A percentile compares a stretch with the other conserved stretches of the same genome.
phyloP scores from a whole-genome alignment of 2,329 filamentous ascomycete species.

The Aspergillus alliaceus region DNA sequence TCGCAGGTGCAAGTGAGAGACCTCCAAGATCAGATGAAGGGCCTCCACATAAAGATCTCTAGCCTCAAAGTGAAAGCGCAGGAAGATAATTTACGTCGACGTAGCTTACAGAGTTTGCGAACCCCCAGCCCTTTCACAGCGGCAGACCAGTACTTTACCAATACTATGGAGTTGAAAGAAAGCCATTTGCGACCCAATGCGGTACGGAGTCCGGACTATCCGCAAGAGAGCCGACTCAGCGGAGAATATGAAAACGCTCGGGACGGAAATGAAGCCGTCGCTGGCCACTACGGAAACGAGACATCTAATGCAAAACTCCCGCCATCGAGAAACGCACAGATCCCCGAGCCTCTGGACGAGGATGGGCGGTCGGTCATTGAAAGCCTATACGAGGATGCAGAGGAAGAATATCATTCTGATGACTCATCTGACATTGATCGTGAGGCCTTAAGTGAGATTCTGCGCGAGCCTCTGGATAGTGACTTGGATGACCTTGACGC shows the following conservation, averaged over 20 bases:
- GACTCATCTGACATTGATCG: slow-evolving; percentile 58
- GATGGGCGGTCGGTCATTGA: slow-evolving; percentile 32
- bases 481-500: slow-evolving; percentile 37
- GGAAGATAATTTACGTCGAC: slow-evolving; percentile 74
- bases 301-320: slow-evolving; percentile 1
- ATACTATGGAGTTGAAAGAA: slow-evolving; percentile 37
- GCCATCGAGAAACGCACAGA: slow-evolving; percentile 10
- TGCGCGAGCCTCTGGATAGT: slow-evolving; percentile 44
- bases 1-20: slow-evolving; percentile 73
- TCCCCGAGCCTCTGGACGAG: slow-evolving; percentile 17
- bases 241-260: slow-evolving; percentile 21
- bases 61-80: slow-evolving; percentile 74
- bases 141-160: slow-evolving; percentile 60
- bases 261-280: slow-evolving; percentile 8
- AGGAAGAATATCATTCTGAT: slow-evolving; percentile 37
- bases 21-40: slow-evolving; percentile 81
- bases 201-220: slow-evolving; percentile 35
- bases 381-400: slow-evolving; percentile 45
- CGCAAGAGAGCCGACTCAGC: slow-evolving; percentile 14
- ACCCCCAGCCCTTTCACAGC: slow-evolving; percentile 78
- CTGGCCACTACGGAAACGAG: slow-evolving; percentile 4
- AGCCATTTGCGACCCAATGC: slow-evolving; percentile 36
- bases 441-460: slow-evolving; percentile 58
- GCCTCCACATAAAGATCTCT: slow-evolving; percentile 81
- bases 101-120: slow-evolving; percentile 73